These are phyloP conservation scores for Globisporangium polare DNA, from an alignment of 352 stramenopile genomes.

Conservation along the genomic window DNA sequence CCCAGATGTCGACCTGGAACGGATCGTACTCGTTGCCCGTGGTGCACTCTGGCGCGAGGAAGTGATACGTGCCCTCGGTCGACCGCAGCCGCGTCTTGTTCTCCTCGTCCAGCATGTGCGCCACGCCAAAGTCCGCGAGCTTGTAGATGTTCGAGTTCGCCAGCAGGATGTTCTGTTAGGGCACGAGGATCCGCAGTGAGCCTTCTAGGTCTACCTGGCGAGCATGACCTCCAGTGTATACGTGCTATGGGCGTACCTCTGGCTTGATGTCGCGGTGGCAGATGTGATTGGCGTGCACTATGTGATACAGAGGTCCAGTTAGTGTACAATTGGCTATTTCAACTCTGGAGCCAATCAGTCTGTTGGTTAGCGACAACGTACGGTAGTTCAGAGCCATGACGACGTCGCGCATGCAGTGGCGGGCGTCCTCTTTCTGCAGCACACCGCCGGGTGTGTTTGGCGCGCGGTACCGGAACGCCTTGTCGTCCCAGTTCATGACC, in stretches of 20 bases:
- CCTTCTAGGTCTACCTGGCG: no score
- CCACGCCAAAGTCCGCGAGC: constrained; percentile 78
- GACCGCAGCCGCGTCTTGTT: constrained; percentile 50
- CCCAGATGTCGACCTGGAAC: constrained; percentile 82
- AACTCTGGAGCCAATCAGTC: not conserved
- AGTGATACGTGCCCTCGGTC: constrained; percentile 87
- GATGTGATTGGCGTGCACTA: constrained; percentile 77
- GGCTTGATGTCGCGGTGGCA: constrained; percentile 86
- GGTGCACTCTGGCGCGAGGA: constrained; percentile 79
- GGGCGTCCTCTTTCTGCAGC: constrained; percentile 35
- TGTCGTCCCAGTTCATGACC: constrained; percentile 85
- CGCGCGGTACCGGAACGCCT: constrained; percentile 53
- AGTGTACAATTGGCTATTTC: not conserved
- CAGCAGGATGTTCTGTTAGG: constrained; percentile 62
- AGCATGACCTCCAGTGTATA: not conserved
- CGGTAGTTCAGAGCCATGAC: constrained; percentile 71
- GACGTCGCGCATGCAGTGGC: constrained; percentile 69
- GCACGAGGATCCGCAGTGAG: not conserved
- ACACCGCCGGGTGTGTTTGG: constrained; percentile 22
- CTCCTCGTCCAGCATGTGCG: constrained; percentile 48
- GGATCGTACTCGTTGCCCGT: constrained; percentile 71
- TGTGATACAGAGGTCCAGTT: not conserved
- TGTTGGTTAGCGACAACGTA: constrained; percentile 22
- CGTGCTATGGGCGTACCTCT: constrained; percentile 17
- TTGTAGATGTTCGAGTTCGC: constrained; percentile 55